Conservation (phyloP, 768 basidiomycete species). For the Pleurotus citrinopileatus region DNA sequence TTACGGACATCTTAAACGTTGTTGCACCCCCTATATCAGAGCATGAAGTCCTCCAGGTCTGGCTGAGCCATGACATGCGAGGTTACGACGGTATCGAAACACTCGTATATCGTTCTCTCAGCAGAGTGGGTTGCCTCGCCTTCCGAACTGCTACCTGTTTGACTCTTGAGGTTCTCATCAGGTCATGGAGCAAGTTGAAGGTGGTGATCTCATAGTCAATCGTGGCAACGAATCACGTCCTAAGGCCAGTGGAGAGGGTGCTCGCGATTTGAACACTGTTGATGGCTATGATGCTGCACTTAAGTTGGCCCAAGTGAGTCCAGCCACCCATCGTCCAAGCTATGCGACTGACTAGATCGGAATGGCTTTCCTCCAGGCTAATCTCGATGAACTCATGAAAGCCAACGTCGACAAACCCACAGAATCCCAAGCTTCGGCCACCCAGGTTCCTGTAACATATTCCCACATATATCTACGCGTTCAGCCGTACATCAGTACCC, state of each 20-base stretch:
- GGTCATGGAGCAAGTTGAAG: slow-evolving; percentile 95
- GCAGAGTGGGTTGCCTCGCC: slow-evolving; percentile 57
- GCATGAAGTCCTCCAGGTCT: slow-evolving; percentile 96
- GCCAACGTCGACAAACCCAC: slow-evolving; percentile 41
- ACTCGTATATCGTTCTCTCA: slow-evolving; percentile 85
- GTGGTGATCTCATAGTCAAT: slow-evolving; percentile 88
- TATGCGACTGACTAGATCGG: background rate
- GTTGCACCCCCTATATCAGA: slow-evolving; percentile 98
- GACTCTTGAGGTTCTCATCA: slow-evolving; percentile 23
- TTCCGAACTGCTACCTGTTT: background rate
- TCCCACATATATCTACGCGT: slow-evolving; percentile 92
- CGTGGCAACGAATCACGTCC: slow-evolving; percentile 74
- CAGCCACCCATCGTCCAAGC: background rate
- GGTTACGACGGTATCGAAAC: slow-evolving; percentile 95
- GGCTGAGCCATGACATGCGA: slow-evolving; percentile 94
- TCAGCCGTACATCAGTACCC: slow-evolving; percentile 74
- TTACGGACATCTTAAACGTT: slow-evolving; percentile 90
- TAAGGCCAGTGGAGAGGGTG: slow-evolving; percentile 47
- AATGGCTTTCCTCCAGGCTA: slow-evolving; percentile 48
- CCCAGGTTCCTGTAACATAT: slow-evolving; percentile 65
- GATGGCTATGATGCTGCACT: slow-evolving; percentile 83
- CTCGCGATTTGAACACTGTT: slow-evolving; percentile 76
- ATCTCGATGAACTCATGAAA: slow-evolving; percentile 74
- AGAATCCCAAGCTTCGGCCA: slow-evolving; percentile 26
- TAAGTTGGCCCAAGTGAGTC: slow-evolving; percentile 75